Percentiles rank a stretch among this genome's conserved stretches.
Evolutionary conservation across 2,329 filamentous ascomycete genomes (phyloP).

Genomic region (Lachnellula cervina): DNA sequence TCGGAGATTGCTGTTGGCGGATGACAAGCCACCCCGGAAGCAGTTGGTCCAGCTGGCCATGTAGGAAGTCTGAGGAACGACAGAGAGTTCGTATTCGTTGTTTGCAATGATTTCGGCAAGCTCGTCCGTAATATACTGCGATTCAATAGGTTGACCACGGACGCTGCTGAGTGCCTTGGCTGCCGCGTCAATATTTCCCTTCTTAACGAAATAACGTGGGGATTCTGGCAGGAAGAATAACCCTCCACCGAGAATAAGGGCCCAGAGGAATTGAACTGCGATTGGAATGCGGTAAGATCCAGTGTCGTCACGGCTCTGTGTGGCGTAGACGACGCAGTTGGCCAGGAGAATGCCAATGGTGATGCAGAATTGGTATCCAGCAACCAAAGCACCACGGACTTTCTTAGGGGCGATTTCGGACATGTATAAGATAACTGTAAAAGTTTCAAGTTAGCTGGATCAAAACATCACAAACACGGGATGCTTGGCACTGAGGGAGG

Average conservation of each 20-base stretch:
- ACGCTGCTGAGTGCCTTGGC: slow-evolving; percentile 59
- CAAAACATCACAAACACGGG: too few relatives aligned
- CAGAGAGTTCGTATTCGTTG: slow-evolving; percentile 73
- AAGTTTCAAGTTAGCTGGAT: too few relatives aligned
- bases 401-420: slow-evolving; percentile 54
- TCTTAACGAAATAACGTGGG: slow-evolving; percentile 80
- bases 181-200: slow-evolving; percentile 62
- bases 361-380: slow-evolving; percentile 79
- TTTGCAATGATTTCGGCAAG: slow-evolving; percentile 84
- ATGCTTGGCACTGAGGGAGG: background rate
- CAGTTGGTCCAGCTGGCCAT: slow-evolving; percentile 64
- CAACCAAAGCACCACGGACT: slow-evolving; percentile 74
- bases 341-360: slow-evolving; percentile 75
- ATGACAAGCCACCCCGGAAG: slow-evolving; percentile 59
- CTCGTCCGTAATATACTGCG: slow-evolving; percentile 72
- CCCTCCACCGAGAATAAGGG: slow-evolving; percentile 66
- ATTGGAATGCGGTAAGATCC: slow-evolving; percentile 78
- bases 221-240: slow-evolving; percentile 78
- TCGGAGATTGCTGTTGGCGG: slow-evolving; percentile 62
- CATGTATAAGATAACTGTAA: slow-evolving; percentile 71
- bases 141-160: slow-evolving; percentile 68
- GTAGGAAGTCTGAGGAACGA: slow-evolving; percentile 62
- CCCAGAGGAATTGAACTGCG: slow-evolving; percentile 74
- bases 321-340: slow-evolving; percentile 68
- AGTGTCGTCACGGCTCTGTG: slow-evolving; percentile 55